These are phyloP conservation scores for Coniochaeta pulveracea DNA, from an alignment of 2,329 filamentous ascomycete genomes.

Conservation along the genomic window DNA sequence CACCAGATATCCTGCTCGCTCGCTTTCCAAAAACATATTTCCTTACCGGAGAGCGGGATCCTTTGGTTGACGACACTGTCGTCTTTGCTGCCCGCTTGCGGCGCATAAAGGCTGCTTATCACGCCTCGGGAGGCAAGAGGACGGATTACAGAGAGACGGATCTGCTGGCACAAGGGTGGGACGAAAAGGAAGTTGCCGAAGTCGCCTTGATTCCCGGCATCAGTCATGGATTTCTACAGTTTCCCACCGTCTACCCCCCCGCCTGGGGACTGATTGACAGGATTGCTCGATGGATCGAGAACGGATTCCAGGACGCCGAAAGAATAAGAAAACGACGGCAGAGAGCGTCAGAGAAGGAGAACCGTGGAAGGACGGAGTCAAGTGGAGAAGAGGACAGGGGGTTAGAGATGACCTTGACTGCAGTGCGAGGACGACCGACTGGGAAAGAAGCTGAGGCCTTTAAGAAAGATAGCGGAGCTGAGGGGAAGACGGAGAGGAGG, in stretches of 20 bases:
- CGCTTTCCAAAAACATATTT: slow-evolving; percentile 93
- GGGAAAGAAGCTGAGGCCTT: slow-evolving; percentile 12
- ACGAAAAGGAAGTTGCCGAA: slow-evolving; percentile 67
- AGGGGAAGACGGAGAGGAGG: slow-evolving; percentile 21
- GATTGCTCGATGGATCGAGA: slow-evolving; percentile 70
- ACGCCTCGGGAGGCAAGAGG: slow-evolving; percentile 39
- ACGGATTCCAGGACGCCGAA: slow-evolving; percentile 53
- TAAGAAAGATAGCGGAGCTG: slow-evolving; percentile 9
- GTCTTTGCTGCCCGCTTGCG: slow-evolving; percentile 88
- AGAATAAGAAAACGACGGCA: slow-evolving; percentile 21
- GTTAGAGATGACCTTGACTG: slow-evolving; percentile 70
- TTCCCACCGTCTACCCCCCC: slow-evolving; percentile 77
- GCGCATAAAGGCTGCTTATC: slow-evolving; percentile 56
- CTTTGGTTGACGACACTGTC: slow-evolving; percentile 90
- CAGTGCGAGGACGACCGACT: slow-evolving; percentile 19
- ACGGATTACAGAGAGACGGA: slow-evolving; percentile 33
- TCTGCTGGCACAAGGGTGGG: slow-evolving; percentile 41
- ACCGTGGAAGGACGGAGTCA: slow-evolving; percentile 43
- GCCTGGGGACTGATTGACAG: slow-evolving; percentile 80
- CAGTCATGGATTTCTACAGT: slow-evolving; percentile 88
- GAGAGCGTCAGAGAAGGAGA: slow-evolving; percentile 14
- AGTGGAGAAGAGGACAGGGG: slow-evolving; percentile 72
- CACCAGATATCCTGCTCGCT: slow-evolving; percentile 71
- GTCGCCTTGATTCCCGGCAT: slow-evolving; percentile 80
- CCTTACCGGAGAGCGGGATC: slow-evolving; percentile 88